phyloP scores from a whole-genome alignment of 2,329 filamentous ascomycete genomes.

The Colletotrichum cereale region DNA sequence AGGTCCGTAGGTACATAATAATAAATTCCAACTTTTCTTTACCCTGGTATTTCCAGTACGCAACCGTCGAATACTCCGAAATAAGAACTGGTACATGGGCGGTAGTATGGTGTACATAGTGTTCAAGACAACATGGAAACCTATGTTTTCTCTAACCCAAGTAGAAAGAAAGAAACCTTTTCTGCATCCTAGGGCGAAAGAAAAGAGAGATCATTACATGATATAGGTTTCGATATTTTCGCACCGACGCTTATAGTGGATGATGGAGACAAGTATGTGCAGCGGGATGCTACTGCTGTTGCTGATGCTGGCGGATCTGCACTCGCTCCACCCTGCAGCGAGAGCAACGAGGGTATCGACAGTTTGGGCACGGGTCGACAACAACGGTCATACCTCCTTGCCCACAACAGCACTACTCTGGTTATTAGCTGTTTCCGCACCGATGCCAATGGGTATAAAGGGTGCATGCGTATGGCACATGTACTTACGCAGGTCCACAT shows the following conservation, averaged over 20 bases:
- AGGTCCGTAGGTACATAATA: no score
- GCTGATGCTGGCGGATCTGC: not conserved
- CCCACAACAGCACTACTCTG: constrained; percentile 7
- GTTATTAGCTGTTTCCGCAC: not conserved
- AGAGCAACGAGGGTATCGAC: not conserved
- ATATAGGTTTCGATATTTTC: not conserved
- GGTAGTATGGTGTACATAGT: not conserved
- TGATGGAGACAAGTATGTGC: not conserved
- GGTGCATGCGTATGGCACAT: not conserved
- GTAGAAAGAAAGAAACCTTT: not conserved
- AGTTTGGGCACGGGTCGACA: constrained; percentile 4
- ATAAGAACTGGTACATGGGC: no score
- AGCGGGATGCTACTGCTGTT: not conserved
- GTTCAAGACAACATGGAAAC: no score
- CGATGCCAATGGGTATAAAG: not conserved
- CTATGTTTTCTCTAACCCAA: no score
- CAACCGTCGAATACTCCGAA: not conserved
- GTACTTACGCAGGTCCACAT: constrained; percentile 15
- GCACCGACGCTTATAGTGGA: not conserved
- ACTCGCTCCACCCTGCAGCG: not conserved
- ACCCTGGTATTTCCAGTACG: no score
- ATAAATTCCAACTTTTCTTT: no score
- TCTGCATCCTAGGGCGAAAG: no score
- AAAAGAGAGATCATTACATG: not conserved
- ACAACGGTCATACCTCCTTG: constrained; percentile 10